A percentile compares a stretch with the other conserved stretches of the same genome.
Evolutionary conservation across 306 rosid species (phyloP).

Genomic region (barrel medic (Medicago truncatula)): DNA sequence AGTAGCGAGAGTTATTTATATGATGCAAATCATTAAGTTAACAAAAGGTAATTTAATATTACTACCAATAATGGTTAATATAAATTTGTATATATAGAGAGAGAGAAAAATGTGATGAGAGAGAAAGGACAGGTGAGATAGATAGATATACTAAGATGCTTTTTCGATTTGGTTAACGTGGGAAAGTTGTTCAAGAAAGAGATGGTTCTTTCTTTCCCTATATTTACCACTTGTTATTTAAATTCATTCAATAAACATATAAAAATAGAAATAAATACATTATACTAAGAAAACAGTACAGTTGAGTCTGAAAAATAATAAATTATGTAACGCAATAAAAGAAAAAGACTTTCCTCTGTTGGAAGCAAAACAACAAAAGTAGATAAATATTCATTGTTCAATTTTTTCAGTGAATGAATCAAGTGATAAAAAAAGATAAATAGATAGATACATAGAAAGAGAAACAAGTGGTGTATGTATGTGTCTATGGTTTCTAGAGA

Average conservation of each 20-base stretch:
- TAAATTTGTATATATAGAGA: conserved; percentile 3
- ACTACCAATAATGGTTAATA: too few relatives aligned
- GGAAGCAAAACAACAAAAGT: conserved; percentile 37
- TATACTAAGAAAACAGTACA: not conserved
- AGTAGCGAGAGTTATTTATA: not conserved
- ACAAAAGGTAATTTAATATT: conserved; percentile 39
- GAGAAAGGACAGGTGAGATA: conserved; percentile 12
- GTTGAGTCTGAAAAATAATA: not conserved
- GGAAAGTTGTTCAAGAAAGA: conserved; percentile 83
- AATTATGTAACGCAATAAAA: not conserved
- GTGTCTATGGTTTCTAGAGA: conserved; percentile 4
- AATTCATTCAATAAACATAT: conserved; percentile 6
- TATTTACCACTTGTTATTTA: conserved; percentile 42
- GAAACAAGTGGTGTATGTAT: conserved; percentile 46
- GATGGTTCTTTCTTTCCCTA: conserved; percentile 58
- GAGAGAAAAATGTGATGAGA: not conserved
- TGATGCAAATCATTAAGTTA: conserved; percentile 46
- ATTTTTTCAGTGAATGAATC: not conserved
- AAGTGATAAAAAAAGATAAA: not conserved
- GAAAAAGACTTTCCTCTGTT: conserved; percentile 25
- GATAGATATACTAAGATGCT: conserved; percentile 42
- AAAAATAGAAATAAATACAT: conserved; percentile 26
- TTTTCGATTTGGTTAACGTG: conserved; percentile 99
- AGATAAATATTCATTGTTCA: conserved; percentile 27
- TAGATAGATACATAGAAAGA: conserved; percentile 31